Evolutionary conservation across 805 yeast species (phyloP), one percentile per base, ranked within the genome.

Genomic region (Ogataea thermomethanolica): DNA sequence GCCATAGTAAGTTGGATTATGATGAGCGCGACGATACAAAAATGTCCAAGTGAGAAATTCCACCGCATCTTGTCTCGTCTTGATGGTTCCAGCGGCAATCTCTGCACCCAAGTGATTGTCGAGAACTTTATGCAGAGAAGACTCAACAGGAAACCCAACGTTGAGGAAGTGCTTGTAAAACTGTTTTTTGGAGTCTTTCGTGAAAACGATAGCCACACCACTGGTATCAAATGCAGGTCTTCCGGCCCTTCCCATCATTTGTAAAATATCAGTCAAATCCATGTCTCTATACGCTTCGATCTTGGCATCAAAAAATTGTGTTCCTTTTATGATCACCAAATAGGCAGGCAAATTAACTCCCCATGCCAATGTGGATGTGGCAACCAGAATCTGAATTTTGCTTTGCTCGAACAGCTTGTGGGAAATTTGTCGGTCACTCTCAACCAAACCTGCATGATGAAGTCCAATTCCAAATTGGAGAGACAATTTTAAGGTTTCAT

Each of bases 221-320:
- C 81, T 77, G 8, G 85, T 81, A 63, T 84, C 91, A 54, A 69
- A 84, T 1, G 87, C 86, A 1, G 91, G 91, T 46, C 91, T 74
- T 33, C 91, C 91, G 0, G 91, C 91, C 57, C 91, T 67, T 28
- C 91, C 91, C 88, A 82, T 81, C 89, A 82, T 83, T 59, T 82
- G 93, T 42, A 84, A 61, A 37, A 84, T 83, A 61, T 84, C 93
- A 0, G 91, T 84, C 53, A 84, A 69, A 55, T 84, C 91, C 91
- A 84, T 84, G 54, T 84, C 91, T 49, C 76, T 70, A 58, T 84
- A 84, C 1, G 74, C 85, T 56, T 81, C 86, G 33, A 77, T 76
- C 57, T 78, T 68, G 26, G 80, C 67, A 57, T 77, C 82, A 52
- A 76, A 77, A 49, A 74, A 77, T 52, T 77, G 81, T 0, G 93